These are phyloP conservation scores for Wallemia hederae DNA, from an alignment of 1,284 basidiomycete species.

Conservation along the genomic window DNA sequence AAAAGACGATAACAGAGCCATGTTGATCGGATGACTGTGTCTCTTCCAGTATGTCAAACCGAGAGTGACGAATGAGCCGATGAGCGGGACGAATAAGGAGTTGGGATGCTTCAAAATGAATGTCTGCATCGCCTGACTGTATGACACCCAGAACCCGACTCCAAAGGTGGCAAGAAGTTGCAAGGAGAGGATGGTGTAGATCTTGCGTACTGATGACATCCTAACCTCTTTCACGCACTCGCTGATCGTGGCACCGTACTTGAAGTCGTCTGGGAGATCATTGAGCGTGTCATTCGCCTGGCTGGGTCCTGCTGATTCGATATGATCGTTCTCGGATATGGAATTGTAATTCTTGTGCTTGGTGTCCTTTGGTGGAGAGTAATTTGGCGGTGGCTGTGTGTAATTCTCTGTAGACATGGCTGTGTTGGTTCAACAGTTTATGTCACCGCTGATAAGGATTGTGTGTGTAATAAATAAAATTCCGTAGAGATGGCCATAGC, in stretches of 20 bases:
- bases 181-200: constrained; percentile 8
- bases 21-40: constrained; percentile 16
- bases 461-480: too few species aligned
- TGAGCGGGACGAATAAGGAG: not conserved
- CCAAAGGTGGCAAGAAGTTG: constrained; percentile 6
- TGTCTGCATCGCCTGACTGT: not conserved
- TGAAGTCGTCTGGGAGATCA: not conserved
- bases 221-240: constrained; percentile 5
- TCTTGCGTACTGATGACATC: constrained; percentile 9
- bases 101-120: not conserved
- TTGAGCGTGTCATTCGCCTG: too few species aligned
- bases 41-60: constrained; percentile 14
- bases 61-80: constrained; percentile 4
- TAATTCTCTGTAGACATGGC: not conserved
- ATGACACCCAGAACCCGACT: not conserved
- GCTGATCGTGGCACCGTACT: not conserved
- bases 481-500: too few species aligned
- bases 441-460: too few species aligned
- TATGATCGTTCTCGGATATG: not conserved
- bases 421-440: too few species aligned
- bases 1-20: constrained; percentile 14
- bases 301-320: not conserved
- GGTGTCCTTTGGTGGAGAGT: not conserved
- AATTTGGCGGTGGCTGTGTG: not conserved
- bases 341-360: not conserved